phyloP scores from a whole-genome alignment of 2,329 filamentous ascomycete species.

The Diaporthe amygdali region DNA sequence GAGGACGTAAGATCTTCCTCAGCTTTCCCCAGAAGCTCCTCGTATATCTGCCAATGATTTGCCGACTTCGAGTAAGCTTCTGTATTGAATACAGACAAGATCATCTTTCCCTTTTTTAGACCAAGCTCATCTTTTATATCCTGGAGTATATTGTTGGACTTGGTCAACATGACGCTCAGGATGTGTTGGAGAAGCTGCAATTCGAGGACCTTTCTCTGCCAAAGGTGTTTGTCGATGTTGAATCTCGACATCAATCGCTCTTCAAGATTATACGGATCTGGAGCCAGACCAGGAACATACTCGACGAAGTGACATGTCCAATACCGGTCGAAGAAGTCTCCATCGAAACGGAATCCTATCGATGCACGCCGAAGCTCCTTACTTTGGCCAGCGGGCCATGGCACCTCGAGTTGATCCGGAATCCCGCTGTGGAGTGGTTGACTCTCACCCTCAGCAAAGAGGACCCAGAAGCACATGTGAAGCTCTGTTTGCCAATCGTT shows the following conservation, averaged over 20 bases:
- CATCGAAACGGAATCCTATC: conserved; percentile 34
- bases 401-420: background rate
- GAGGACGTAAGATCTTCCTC: background rate
- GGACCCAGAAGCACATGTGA: conserved; percentile 33
- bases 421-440: background rate
- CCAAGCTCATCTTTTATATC: background rate
- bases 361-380: conserved; percentile 27
- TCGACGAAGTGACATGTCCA: conserved; percentile 34
- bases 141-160: background rate
- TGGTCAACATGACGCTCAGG: background rate
- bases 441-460: conserved; percentile 11
- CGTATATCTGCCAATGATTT: no score
- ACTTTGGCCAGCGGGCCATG: background rate
- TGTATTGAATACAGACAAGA: no score
- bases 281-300: background rate
- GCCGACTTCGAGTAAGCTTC: no score
- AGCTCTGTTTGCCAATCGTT: conserved; percentile 38
- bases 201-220: no score
- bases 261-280: background rate
- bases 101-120: no score
- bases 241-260: no score
- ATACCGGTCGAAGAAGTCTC: conserved; percentile 39
- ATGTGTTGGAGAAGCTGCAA: no score
- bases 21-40: no score
- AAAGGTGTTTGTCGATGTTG: no score